Evolutionary conservation across 768 basidiomycete species (phyloP).

Genomic region (Lentinula lateritia): DNA sequence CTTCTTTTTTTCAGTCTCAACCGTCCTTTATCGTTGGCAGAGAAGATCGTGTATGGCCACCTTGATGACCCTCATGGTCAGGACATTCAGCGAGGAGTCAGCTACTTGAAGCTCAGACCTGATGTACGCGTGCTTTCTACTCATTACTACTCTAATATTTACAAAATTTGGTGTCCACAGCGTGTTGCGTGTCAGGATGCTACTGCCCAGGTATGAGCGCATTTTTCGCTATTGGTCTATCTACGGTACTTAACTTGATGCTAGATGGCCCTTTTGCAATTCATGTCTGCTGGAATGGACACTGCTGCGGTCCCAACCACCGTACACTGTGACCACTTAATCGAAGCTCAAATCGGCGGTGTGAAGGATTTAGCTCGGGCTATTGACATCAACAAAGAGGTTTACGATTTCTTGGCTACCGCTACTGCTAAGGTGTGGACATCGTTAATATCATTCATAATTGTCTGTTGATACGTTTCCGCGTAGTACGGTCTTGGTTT

Average conservation of each 20-base stretch:
- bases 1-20: constrained; percentile 49
- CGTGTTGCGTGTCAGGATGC: constrained; percentile 91
- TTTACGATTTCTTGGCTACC: constrained; percentile 98
- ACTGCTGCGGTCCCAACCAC: constrained; percentile 97
- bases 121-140: constrained; percentile 59
- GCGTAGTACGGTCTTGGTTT: constrained; percentile 93
- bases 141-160: not conserved
- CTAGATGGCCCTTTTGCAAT: constrained; percentile 96
- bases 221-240: not conserved
- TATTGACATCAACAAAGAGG: constrained; percentile 93
- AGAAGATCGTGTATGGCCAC: constrained; percentile 98
- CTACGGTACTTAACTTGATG: not conserved
- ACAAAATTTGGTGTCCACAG: constrained; percentile 25
- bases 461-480: not conserved
- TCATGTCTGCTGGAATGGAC: constrained; percentile 99
- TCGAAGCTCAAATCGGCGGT: constrained; percentile 95
- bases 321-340: constrained; percentile 98
- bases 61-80: constrained; percentile 90
- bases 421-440: constrained; percentile 79
- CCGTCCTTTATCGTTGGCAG: constrained; percentile 88
- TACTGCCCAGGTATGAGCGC: constrained; percentile 63
- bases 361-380: constrained; percentile 91
- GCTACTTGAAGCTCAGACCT: constrained; percentile 96
- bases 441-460: not conserved
- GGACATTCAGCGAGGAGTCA: constrained; percentile 85